Evolutionary conservation across 306 rosid species (phyloP).

Genomic region (Quercus engelmannii): DNA sequence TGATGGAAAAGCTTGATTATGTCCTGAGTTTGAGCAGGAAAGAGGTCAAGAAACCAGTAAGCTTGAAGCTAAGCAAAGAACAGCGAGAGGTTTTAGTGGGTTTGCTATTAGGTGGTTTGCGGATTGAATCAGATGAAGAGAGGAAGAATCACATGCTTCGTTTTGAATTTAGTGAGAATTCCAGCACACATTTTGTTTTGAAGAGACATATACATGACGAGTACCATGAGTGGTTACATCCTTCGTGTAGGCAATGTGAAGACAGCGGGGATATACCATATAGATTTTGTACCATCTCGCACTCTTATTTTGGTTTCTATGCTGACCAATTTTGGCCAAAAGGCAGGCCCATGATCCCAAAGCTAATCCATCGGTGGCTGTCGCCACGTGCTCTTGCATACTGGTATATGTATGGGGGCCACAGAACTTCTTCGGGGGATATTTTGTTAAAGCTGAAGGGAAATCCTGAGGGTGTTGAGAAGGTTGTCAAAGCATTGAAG

Average conservation of each 20-base stretch:
- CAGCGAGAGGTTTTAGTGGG: conserved; percentile 88
- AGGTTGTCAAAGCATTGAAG: conserved; percentile 55
- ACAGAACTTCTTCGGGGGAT: conserved; percentile 62
- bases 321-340: conserved; percentile 91
- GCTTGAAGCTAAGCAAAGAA: conserved; percentile 74
- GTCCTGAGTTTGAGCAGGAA: conserved; percentile 70
- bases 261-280: conserved; percentile 46
- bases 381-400: conserved; percentile 87
- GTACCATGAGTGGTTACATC: conserved; percentile 89
- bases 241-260: conserved; percentile 56
- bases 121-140: conserved; percentile 68
- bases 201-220: conserved; percentile 62
- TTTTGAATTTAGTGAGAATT: conserved; percentile 59
- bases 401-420: conserved; percentile 95
- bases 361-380: conserved; percentile 83
- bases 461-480: conserved; percentile 68
- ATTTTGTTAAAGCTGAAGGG: conserved; percentile 76
- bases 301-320: conserved; percentile 72
- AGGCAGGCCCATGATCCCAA: conserved; percentile 66
- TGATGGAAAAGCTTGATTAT: conserved; percentile 70
- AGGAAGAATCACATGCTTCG: conserved; percentile 61
- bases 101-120: conserved; percentile 79
- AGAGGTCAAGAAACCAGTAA: conserved; percentile 40
- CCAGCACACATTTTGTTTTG: conserved; percentile 43
- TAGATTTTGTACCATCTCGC: conserved; percentile 59